Evolutionary conservation across 208 protist species (phyloP), one percentile per base, ranked within the genome.

Genomic region (Crithidia bombi): DNA sequence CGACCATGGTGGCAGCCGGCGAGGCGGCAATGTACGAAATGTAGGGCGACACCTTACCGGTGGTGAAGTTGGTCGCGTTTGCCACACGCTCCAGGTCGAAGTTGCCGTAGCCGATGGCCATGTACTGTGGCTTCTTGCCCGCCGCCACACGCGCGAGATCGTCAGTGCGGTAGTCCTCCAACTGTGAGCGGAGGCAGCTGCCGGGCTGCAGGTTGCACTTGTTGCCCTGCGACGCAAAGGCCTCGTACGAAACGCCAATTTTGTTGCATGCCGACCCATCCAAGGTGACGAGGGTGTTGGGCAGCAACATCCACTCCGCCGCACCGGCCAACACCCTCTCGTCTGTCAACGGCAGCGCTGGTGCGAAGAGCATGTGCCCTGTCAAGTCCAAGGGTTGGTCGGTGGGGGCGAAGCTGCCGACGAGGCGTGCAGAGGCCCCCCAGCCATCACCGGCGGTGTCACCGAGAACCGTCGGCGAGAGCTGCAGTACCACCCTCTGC

Each of bases 231-330:
- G 74, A 81, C 0, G 72, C 62, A 54, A 96, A 96, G n/a, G 84
- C 92, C 67, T 93, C 88, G 78, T 94, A 96, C 12, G 86, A 93
- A 19, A 96, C 90, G 26, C 94, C 94, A 1, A 98, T 78, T 63
- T 95, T 95, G 75, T 98, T 85, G 76, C 94, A 98, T 36, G 87
- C 81, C 12, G 73, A 70, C 11, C 94, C 94, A 41, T 93, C 66
- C 32, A 90, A 19, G 1, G 81, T 92, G 55, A 96, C 91, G 30
- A 83, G 69, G 15, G 64, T 81, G 3, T 41, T 82, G 51, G 89
- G 66, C 25, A 96, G 51, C 44, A 97, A 44, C 52, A 97, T 87
- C 87, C 86, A 96, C 75, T 96, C 92, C 41, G 62, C 57, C 47
- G 74, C 26, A 11, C 85, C 88, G 0, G 79, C 78, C 47, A n/a